phyloP scores from a whole-genome alignment of 345 rosid species.

The Syzygium aromaticum region DNA sequence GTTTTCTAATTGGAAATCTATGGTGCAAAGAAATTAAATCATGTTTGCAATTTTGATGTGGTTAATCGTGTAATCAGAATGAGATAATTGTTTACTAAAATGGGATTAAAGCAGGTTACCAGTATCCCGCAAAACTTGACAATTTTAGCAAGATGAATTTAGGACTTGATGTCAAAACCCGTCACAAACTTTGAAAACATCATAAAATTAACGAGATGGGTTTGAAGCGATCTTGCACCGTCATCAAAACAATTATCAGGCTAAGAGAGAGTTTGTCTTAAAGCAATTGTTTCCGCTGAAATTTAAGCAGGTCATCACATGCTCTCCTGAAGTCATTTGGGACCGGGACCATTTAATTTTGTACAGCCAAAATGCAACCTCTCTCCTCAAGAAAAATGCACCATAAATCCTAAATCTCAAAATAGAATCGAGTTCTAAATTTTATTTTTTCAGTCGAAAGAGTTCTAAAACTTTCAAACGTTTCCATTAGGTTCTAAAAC shows the following conservation, averaged over 20 bases:
- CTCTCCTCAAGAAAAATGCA: background rate
- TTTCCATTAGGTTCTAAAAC: background rate
- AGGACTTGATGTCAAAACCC: background rate
- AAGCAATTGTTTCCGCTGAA: no score
- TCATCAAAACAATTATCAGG: background rate
- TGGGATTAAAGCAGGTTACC: background rate
- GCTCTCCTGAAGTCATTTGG: background rate
- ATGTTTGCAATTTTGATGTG: background rate
- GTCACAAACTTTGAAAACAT: background rate
- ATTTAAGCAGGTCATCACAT: background rate
- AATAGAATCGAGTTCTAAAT: accelerated
- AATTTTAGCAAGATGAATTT: background rate
- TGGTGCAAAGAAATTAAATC: background rate
- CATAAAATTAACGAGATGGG: background rate
- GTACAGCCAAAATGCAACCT: background rate
- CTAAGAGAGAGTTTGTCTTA: no score
- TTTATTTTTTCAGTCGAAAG: no score
- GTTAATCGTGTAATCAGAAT: background rate
- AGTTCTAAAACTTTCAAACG: no score
- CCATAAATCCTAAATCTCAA: background rate
- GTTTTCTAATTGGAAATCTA: background rate
- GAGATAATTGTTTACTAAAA: background rate
- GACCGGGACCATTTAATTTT: background rate
- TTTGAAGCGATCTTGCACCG: accelerated
- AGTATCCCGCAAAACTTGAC: background rate